Conservation (phyloP, 192 early-diverging fungal genomes). For the Podila epigama region DNA sequence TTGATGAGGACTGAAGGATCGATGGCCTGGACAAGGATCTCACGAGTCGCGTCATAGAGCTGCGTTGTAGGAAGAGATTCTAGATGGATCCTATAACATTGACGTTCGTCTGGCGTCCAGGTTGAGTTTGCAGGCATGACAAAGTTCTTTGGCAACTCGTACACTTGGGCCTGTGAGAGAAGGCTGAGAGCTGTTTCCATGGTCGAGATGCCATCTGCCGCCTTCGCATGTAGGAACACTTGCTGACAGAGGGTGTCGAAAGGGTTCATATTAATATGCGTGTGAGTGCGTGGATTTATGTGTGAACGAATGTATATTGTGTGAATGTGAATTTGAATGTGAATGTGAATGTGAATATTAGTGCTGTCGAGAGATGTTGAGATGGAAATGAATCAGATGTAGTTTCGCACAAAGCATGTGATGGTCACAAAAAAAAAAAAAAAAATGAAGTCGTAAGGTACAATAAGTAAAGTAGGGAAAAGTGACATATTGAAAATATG, state of each 20-base stretch:
- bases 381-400: too few species aligned
- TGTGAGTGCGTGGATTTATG: neutral
- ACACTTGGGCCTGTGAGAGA: conserved; percentile 24
- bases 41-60: neutral
- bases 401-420: too few species aligned
- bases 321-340: neutral
- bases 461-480: too few species aligned
- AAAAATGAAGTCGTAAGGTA: too few species aligned
- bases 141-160: conserved; percentile 13
- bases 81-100: conserved; percentile 36
- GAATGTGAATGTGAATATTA: too few species aligned
- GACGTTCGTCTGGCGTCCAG: neutral
- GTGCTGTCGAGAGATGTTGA: too few species aligned
- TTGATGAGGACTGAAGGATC: conserved; percentile 6
- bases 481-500: too few species aligned
- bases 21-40: conserved; percentile 13
- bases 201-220: conserved; percentile 1
- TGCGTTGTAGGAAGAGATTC: conserved; percentile 10
- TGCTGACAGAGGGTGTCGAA: conserved; percentile 1
- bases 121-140: neutral
- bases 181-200: conserved; percentile 36
- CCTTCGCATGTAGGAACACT: neutral
- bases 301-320: neutral
- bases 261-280: neutral
- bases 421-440: too few species aligned